Percentiles rank a stretch among this genome's conserved stretches.
phyloP scores from a whole-genome alignment of 495 filamentous ascomycete genomes.

The Astrothelium subdiscretum region DNA sequence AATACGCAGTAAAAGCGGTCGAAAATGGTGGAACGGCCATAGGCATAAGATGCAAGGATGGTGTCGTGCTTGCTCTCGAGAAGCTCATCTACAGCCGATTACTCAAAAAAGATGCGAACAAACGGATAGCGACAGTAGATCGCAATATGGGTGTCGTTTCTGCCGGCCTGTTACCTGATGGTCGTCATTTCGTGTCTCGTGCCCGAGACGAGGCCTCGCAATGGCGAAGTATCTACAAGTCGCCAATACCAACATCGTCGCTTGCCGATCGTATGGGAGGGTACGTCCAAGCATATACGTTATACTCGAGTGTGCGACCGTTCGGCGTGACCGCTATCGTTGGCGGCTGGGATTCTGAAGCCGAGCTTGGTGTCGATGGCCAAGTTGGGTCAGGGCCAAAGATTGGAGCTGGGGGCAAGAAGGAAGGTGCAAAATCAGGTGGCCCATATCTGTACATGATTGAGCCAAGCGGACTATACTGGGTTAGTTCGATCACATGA shows the following conservation, averaged over 20 bases:
- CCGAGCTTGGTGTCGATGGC: slow-evolving; percentile 68
- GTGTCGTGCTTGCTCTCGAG: slow-evolving; percentile 90
- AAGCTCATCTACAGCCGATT: slow-evolving; percentile 94
- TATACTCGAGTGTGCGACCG: slow-evolving; percentile 90
- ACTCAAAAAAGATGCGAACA: slow-evolving; percentile 85
- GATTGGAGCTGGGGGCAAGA: slow-evolving; percentile 69
- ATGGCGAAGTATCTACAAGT: slow-evolving; percentile 85
- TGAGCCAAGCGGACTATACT: slow-evolving; percentile 91
- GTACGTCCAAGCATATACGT: slow-evolving; percentile 93
- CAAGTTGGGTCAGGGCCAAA: slow-evolving; percentile 71
- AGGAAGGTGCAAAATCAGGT: slow-evolving; percentile 60
- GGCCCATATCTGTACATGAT: slow-evolving; percentile 96
- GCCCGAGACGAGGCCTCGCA: slow-evolving; percentile 83
- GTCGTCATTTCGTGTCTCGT: slow-evolving; percentile 86
- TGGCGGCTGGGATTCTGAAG: slow-evolving; percentile 82
- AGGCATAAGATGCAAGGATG: slow-evolving; percentile 94
- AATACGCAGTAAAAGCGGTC: slow-evolving; percentile 97
- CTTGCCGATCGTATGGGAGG: slow-evolving; percentile 84
- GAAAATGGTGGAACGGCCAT: slow-evolving; percentile 96
- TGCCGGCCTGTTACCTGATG: slow-evolving; percentile 87
- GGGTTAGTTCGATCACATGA: slow-evolving; percentile 41
- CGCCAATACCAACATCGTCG: slow-evolving; percentile 74
- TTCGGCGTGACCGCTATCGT: slow-evolving; percentile 94
- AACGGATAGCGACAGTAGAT: slow-evolving; percentile 90
- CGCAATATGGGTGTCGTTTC: slow-evolving; percentile 87